Evolutionary conservation across 2,329 filamentous ascomycete genomes (phyloP), one percentile per base, ranked within the genome.

Genomic region (Cladosporium sp.): DNA sequence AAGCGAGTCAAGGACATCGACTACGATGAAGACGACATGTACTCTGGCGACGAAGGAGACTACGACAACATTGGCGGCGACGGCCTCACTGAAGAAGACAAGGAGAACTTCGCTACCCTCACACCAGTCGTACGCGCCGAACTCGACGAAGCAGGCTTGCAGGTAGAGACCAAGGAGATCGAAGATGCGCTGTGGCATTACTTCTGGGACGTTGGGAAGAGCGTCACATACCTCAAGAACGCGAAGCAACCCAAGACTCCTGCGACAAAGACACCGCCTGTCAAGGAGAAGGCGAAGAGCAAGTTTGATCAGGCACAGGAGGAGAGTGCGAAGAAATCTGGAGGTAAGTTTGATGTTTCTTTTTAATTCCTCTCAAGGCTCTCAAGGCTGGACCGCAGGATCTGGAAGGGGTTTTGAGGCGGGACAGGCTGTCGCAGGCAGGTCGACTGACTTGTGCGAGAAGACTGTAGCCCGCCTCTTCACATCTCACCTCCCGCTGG

Each of bases 121-220:
- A 75, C 73, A 5, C 75, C 75, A 0, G 73, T 76, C 21, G 74
- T 76, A 25, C 70, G 72, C 39, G 74, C 73, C 16, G 73, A 76
- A 65, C 68, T 76, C 10, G 72, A 75, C 43, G 74, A 76, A 59
- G 70, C 69, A 18, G 71, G 68, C 16, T 34, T 74, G 18, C 85
- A 83, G 74, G 80, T 85, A n/a, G 83, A 85, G 5, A 86, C 89
- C 66, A 81, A 83, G 43, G 90, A 97, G 74, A 94, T 97, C 68
- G 88, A 96, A 76, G 94, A 98, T 67, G 86, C 93, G 0, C 79
- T 99, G 18, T 98, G 93, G 92, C 88, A 99, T 78, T 97, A 97
- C 78, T 98, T 94, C 77, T 98, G 93, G 76, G 93, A 99, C 73
- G 84, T 97, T 32, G 90, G 88, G 65, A 97, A 97, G 78, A 88